A percentile compares a stretch with the other conserved stretches of the same genome.
These are phyloP conservation scores for Aureobasidium sp. DNA, from an alignment of 2,329 filamentous ascomycete genomes.

Conservation along the genomic window DNA sequence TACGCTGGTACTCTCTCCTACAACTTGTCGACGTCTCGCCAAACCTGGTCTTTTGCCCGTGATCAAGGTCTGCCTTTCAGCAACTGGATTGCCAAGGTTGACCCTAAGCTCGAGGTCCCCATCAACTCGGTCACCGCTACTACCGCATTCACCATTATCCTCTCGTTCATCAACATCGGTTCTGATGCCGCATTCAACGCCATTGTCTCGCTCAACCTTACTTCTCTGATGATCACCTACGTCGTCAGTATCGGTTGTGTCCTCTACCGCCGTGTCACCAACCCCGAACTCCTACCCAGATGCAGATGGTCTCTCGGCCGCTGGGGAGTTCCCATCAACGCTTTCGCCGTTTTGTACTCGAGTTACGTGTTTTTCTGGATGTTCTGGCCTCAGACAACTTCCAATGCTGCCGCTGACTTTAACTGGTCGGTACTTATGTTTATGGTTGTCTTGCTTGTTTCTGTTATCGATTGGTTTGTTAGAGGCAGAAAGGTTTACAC, in stretches of 20 bases:
- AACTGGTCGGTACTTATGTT: slow-evolving; percentile 19
- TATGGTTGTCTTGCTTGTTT: slow-evolving; percentile 12
- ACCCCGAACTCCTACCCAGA: slow-evolving; percentile 17
- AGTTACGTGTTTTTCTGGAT: slow-evolving; percentile 31
- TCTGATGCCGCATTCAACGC: slow-evolving; percentile 15
- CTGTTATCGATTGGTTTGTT: slow-evolving; percentile 13
- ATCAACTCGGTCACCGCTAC: slow-evolving; percentile 10
- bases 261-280: slow-evolving; percentile 17
- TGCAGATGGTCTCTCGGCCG: slow-evolving; percentile 30
- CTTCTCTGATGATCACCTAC: slow-evolving; percentile 14
- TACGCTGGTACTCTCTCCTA: slow-evolving; percentile 13
- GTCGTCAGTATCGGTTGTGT: slow-evolving; percentile 19
- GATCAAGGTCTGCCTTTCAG: slow-evolving; percentile 15
- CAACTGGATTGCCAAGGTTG: slow-evolving; percentile 14
- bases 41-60: slow-evolving; percentile 16
- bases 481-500: slow-evolving; percentile 14
- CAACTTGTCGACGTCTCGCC: slow-evolving; percentile 15
- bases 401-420: slow-evolving; percentile 14
- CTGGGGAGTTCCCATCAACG: slow-evolving; percentile 30
- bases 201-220: slow-evolving; percentile 13
- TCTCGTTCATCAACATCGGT: slow-evolving; percentile 19
- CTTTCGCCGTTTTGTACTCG: slow-evolving; percentile 27
- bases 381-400: slow-evolving; percentile 24
- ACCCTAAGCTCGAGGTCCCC: slow-evolving; percentile 12
- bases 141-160: slow-evolving; percentile 13